Conservation (phyloP, 2,329 filamentous ascomycete species). For the Fonsecaea monophora region DNA sequence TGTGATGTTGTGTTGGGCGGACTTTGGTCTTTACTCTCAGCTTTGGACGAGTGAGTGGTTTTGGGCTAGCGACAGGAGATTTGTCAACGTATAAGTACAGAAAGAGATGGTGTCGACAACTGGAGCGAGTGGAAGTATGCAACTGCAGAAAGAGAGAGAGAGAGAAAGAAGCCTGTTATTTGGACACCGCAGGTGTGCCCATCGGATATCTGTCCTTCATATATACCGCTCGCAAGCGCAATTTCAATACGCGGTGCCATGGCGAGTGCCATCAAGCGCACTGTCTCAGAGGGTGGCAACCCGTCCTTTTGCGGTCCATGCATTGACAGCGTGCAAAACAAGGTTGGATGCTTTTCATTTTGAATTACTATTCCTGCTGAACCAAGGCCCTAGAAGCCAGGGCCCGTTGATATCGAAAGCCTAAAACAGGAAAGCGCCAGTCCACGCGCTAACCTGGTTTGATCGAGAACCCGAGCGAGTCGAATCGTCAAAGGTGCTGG, state of each 20-base stretch:
- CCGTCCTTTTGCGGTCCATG: neutral
- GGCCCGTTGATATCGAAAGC: slow-evolving; percentile 11
- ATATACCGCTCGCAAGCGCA: neutral
- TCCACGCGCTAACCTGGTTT: slow-evolving; percentile 10
- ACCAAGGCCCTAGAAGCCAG: neutral
- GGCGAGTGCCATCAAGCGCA: slow-evolving; percentile 1
- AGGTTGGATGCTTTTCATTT: neutral
- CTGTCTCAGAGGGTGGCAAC: neutral
- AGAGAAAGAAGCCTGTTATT: neutral
- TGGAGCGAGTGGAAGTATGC: neutral
- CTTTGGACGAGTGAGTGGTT: neutral
- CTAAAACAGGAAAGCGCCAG: neutral
- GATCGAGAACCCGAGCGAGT: slow-evolving; percentile 15
- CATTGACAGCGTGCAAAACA: slow-evolving; percentile 13
- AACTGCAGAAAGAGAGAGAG: neutral
- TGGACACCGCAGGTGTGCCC: neutral
- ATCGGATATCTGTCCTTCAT: neutral
- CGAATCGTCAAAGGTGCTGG: slow-evolving; percentile 5
- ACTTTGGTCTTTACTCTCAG: neutral
- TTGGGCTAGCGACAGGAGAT: neutral
- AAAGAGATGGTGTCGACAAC: neutral
- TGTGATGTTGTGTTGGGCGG: neutral
- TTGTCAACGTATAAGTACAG: neutral
- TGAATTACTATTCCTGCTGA: neutral
- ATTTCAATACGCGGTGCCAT: neutral